Percentiles rank a stretch among this genome's conserved stretches.
Conservation (phyloP, 1,284 basidiomycete genomes). For the Lentinula novae-zelandiae region DNA sequence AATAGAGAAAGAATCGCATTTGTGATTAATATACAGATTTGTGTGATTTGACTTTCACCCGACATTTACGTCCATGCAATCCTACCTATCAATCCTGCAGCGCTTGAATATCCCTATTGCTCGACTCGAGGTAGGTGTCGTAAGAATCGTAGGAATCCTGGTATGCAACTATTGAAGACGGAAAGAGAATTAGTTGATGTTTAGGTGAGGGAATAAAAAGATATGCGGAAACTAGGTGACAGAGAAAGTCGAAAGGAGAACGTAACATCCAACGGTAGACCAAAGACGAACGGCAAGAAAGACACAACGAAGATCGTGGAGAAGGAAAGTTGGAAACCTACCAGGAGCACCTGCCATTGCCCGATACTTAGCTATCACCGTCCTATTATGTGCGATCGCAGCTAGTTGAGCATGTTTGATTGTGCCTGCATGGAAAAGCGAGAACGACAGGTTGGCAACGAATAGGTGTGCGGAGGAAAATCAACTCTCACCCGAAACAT, state of each 20-base stretch:
- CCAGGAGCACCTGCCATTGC: slow-evolving; percentile 50
- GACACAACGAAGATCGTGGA: not conserved
- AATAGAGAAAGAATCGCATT: too few species aligned
- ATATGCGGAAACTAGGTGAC: not conserved
- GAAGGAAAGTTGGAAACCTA: slow-evolving; percentile 23
- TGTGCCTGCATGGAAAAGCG: slow-evolving; percentile 47
- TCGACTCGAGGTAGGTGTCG: slow-evolving; percentile 52
- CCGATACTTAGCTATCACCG: slow-evolving; percentile 60
- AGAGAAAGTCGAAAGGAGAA: not conserved
- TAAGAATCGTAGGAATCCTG: slow-evolving; percentile 61
- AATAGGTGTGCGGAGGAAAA: not conserved
- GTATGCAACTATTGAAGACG: slow-evolving; percentile 36
- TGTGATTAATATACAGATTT: too few species aligned
- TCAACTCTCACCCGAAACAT: slow-evolving; percentile 61
- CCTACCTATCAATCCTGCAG: slow-evolving; percentile 48
- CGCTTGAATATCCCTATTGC: slow-evolving; percentile 55
- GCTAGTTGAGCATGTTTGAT: slow-evolving; percentile 76
- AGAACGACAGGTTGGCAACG: not conserved
- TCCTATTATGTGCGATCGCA: slow-evolving; percentile 67
- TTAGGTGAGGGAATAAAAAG: too few species aligned
- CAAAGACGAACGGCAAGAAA: not conserved
- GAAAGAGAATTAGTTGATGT: too few species aligned
- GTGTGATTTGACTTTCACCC: too few species aligned
- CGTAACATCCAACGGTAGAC: not conserved
- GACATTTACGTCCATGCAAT: too few species aligned